Base-by-base conservation (phyloP, 2,329 filamentous ascomycete genomes). In the Fusarium torulosum region DNA sequence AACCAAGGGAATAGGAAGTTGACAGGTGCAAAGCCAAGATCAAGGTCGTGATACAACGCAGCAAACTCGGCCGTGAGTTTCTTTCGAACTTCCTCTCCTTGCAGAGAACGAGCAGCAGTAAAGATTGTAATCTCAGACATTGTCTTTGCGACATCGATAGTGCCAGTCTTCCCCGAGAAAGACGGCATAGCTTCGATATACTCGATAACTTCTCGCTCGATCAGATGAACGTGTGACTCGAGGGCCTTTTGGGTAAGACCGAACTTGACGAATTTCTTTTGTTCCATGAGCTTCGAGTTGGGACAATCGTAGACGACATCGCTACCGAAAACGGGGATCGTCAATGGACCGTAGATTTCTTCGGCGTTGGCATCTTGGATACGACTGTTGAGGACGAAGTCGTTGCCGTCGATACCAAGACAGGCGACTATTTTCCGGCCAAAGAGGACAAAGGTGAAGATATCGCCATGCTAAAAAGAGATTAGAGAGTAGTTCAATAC, bases 261-360 rank as follows among this genome's bases (percentile, higher is more conserved):
- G 68, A 89, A 88, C 76, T 92, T 91, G 84, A 91, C 88, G 72
- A 91, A 91, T 83, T 92, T 93, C 83, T 95, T 95, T 81, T 96
- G 92, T 80, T 96, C 92, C 91, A 95, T 94, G 63, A 95, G 84
- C 79, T 94, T 94, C 45, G 90, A 83, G 78, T 94, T 94, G 41
- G 92, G 91, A 77, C 91, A 94, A 78, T 95, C 92, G 78, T 95
- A 95, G 47, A 94, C 89, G 42, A 96, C 90, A 78, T 92, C 88
- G 76, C 86, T 88, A 61, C 92, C 92, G 75, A 96, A 96, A 7
- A 86, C 84, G 11, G 85, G 84, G 1, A 80, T 85, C 7, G 82
- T 85, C 41, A 86, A 74, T 7, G 80, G 80, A 0, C 78, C 75
- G 70, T 87, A 87, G 67, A 86, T 82, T 31, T 86, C 84, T 72